These are phyloP conservation scores for Xylaria sp. DNA, from an alignment of 2,329 filamentous ascomycete species.

Conservation along the genomic window DNA sequence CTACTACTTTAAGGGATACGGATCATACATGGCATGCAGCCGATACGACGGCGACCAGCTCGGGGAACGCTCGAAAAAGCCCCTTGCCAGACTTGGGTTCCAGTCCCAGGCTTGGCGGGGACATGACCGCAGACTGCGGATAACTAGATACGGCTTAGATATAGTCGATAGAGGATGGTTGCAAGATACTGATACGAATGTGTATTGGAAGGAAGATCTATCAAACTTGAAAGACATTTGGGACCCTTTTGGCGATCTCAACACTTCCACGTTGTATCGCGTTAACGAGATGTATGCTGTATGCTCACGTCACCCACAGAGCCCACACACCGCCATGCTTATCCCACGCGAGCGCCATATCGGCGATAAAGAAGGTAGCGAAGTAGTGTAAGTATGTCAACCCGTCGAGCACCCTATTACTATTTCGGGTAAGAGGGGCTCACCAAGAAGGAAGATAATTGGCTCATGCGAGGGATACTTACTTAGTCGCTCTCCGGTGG, in stretches of 20 bases:
- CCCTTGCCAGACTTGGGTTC: constrained; percentile 38
- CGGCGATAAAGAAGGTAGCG: constrained; percentile 9
- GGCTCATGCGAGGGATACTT: constrained; percentile 3
- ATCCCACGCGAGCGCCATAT: constrained; percentile 19
- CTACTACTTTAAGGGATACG: neutral
- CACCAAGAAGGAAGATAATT: constrained; percentile 20
- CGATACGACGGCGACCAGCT: constrained; percentile 39
- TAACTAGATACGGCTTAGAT: neutral
- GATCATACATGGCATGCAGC: neutral
- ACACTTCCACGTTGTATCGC: neutral
- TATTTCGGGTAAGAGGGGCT: constrained; percentile 34
- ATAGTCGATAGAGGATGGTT: neutral
- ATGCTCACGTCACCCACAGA: neutral
- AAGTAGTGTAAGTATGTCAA: constrained; percentile 14
- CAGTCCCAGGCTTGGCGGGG: constrained; percentile 25
- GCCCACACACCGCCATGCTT: constrained; percentile 4
- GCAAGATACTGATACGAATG: constrained; percentile 1
- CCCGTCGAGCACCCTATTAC: constrained; percentile 3
- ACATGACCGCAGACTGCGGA: constrained; percentile 16
- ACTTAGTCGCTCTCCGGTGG: constrained; percentile 22
- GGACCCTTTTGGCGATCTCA: neutral
- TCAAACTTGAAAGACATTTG: neutral
- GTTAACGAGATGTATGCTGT: neutral
- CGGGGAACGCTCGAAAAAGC: constrained; percentile 42
- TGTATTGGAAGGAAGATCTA: neutral